Conservation (phyloP, 495 filamentous ascomycete genomes). For the Astrocystis sublimbata region DNA sequence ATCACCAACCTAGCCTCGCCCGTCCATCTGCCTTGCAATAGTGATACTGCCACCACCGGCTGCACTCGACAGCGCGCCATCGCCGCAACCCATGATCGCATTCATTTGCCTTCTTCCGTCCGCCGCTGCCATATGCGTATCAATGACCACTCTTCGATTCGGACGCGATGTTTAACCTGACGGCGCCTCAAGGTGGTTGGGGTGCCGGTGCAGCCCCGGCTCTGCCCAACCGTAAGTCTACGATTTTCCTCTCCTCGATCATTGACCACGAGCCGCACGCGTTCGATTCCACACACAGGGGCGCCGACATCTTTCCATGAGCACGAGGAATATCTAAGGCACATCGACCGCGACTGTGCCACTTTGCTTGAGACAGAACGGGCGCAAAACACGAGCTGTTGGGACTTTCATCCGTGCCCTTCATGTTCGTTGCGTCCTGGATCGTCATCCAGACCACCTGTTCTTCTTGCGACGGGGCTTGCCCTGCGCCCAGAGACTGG, state of each 20-base stretch:
- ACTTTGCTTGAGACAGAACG: neutral
- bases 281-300: neutral
- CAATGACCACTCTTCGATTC: slow-evolving; percentile 4
- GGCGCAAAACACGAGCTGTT: neutral
- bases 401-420: neutral
- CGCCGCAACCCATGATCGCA: neutral
- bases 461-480: neutral
- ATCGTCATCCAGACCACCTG: neutral
- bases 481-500: too few species aligned
- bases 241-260: slow-evolving; percentile 25
- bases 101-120: neutral
- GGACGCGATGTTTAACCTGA: slow-evolving; percentile 31
- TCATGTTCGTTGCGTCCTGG: neutral
- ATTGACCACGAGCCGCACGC: slow-evolving; percentile 11
- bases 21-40: neutral
- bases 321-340: neutral
- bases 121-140: neutral
- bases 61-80: neutral
- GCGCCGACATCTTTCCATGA: slow-evolving; percentile 1
- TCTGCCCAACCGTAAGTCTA: slow-evolving; percentile 34
- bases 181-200: slow-evolving; percentile 31
- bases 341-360: neutral
- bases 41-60: neutral
- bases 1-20: neutral
- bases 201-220: slow-evolving; percentile 22